These are phyloP conservation scores for Tolypocladium pustulatum DNA, from an alignment of 2,329 filamentous ascomycete species.

Conservation along the genomic window DNA sequence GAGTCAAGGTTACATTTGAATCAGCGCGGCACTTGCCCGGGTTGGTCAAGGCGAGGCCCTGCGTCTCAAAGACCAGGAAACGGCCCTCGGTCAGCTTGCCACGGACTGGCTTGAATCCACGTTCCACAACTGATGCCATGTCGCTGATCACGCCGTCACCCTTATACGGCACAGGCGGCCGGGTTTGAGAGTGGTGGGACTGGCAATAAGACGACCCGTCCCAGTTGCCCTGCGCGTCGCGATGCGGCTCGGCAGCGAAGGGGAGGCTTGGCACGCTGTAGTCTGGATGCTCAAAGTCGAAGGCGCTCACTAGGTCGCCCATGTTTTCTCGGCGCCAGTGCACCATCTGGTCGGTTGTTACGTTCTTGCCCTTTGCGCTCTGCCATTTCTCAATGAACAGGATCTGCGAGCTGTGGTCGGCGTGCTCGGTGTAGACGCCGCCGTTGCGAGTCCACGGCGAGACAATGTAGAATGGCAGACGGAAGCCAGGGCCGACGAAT, in stretches of 20 bases:
- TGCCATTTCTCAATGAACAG: slow-evolving; percentile 41
- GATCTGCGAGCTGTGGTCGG: slow-evolving; percentile 45
- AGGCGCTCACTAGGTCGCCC: slow-evolving; percentile 23
- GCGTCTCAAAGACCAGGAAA: slow-evolving; percentile 38
- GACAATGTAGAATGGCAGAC: slow-evolving; percentile 43
- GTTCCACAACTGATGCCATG: slow-evolving; percentile 31
- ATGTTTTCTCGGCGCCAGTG: slow-evolving; percentile 21
- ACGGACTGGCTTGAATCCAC: slow-evolving; percentile 41
- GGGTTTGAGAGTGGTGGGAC: slow-evolving; percentile 20
- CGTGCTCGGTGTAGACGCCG: slow-evolving; percentile 42
- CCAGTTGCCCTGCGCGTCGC: slow-evolving; percentile 28
- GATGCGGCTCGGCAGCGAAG: slow-evolving; percentile 29
- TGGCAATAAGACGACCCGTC: slow-evolving; percentile 35
- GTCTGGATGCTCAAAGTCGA: slow-evolving; percentile 38
- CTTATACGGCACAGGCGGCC: slow-evolving; percentile 38
- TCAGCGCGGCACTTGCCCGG: neutral
- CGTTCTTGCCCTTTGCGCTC: slow-evolving; percentile 26
- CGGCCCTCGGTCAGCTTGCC: slow-evolving; percentile 44
- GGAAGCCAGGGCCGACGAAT: slow-evolving; percentile 25
- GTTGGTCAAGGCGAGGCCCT: slow-evolving; percentile 28
- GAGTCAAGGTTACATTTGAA: slow-evolving; percentile 10
- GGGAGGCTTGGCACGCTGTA: slow-evolving; percentile 36
- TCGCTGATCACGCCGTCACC: slow-evolving; percentile 22
- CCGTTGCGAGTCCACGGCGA: slow-evolving; percentile 44
- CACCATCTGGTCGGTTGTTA: slow-evolving; percentile 17